These are phyloP conservation scores for Pulveroboletus sp. DNA, from an alignment of 768 basidiomycete genomes.

Conservation along the genomic window DNA sequence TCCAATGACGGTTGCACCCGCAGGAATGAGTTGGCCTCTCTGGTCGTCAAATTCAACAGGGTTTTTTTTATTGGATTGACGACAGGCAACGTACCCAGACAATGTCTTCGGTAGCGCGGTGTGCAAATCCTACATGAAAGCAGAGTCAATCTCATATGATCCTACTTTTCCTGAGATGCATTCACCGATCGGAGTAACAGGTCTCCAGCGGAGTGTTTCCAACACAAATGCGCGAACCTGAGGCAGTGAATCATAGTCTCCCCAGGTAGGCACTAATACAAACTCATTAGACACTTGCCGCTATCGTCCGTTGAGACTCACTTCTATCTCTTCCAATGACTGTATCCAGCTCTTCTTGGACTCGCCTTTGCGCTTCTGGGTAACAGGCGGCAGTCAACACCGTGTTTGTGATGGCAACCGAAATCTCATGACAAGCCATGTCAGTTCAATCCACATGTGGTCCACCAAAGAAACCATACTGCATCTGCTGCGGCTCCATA, in stretches of 20 bases:
- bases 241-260: constrained; percentile 30
- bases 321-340: background rate
- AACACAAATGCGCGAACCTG: constrained; percentile 22
- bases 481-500: constrained; percentile 60
- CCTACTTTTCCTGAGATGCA: background rate
- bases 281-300: background rate
- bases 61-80: background rate
- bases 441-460: background rate
- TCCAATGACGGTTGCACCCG: too few species aligned
- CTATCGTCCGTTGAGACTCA: background rate
- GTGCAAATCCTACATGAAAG: constrained; percentile 41
- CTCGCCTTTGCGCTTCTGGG: too few species aligned
- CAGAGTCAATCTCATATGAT: background rate
- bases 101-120: constrained; percentile 58
- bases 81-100: constrained; percentile 41
- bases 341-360: too few species aligned
- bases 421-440: too few species aligned
- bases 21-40: too few species aligned
- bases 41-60: constrained; percentile 30
- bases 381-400: too few species aligned
- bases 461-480: constrained; percentile 8
- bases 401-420: too few species aligned
- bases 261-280: constrained; percentile 32
- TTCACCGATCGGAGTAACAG: constrained; percentile 24
- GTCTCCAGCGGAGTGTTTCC: constrained; percentile 36